Conservation (phyloP, 306 rosid genomes). For the Quercus robur region DNA sequence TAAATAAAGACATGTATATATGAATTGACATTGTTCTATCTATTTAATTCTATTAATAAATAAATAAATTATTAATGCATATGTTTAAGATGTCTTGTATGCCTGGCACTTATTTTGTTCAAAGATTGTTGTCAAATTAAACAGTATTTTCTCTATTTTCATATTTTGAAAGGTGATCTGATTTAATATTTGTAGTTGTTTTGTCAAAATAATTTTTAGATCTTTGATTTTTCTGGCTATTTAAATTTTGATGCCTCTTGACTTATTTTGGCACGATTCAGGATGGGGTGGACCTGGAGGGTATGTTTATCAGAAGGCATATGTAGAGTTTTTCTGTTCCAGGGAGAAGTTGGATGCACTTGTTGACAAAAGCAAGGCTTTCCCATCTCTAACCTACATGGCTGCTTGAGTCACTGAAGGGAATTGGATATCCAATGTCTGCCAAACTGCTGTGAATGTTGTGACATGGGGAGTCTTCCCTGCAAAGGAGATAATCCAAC, state of each 20-base stretch:
- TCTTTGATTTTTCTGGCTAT: background rate
- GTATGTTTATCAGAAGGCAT: constrained; percentile 92
- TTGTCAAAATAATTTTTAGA: background rate
- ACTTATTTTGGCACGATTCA: constrained; percentile 17
- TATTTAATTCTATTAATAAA: background rate
- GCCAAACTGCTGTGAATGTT: constrained; percentile 73
- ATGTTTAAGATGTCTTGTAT: background rate
- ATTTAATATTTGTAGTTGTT: background rate
- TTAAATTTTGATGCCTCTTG: background rate
- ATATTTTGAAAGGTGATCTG: background rate
- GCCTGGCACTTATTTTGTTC: background rate
- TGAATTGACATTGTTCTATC: background rate
- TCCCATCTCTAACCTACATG: constrained; percentile 72
- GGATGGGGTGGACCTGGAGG: constrained; percentile 99
- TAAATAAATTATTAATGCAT: background rate
- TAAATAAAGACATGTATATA: background rate
- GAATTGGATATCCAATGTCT: constrained; percentile 61
- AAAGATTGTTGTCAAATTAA: background rate
- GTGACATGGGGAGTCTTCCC: constrained; percentile 99
- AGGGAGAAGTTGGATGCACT: constrained; percentile 69
- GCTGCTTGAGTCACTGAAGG: constrained; percentile 55
- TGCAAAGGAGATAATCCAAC: constrained; percentile 90
- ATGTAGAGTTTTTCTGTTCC: constrained; percentile 89
- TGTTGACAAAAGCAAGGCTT: constrained; percentile 61
- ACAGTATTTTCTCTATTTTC: background rate